Evolutionary conservation across 2,329 filamentous ascomycete genomes (phyloP).

Genomic region (Pezicula radicicola): DNA sequence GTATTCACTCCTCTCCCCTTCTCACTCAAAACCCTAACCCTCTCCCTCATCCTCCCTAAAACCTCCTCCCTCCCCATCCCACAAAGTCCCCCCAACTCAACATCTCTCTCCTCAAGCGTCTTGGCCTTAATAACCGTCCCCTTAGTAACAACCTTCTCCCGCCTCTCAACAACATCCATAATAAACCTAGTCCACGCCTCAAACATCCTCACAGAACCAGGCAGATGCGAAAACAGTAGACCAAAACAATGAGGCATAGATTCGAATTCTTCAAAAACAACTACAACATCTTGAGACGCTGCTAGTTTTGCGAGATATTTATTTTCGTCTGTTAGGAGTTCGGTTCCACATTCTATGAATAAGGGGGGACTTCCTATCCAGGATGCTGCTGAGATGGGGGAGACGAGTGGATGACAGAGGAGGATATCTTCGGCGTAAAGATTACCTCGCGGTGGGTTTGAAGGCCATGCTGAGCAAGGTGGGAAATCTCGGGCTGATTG

Average conservation of each 20-base stretch:
- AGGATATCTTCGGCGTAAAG: conserved; percentile 54
- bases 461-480: conserved; percentile 55
- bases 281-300: conserved; percentile 51
- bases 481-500: conserved; percentile 32
- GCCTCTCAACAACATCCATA: conserved; percentile 29
- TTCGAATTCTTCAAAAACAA: conserved; percentile 71
- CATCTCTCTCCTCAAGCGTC: conserved; percentile 44
- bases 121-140: conserved; percentile 47
- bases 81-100: conserved; percentile 41
- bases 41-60: conserved; percentile 32
- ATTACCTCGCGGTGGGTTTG: conserved; percentile 47
- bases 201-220: conserved; percentile 49
- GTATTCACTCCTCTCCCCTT: conserved; percentile 19
- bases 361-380: conserved; percentile 66
- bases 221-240: conserved; percentile 47
- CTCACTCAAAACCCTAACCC: conserved; percentile 22
- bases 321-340: conserved; percentile 68
- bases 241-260: conserved; percentile 79
- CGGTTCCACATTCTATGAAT: conserved; percentile 68
- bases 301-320: conserved; percentile 57
- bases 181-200: conserved; percentile 56
- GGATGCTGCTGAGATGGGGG: conserved; percentile 51
- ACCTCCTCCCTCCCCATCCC: conserved; percentile 43
- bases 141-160: conserved; percentile 25
- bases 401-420: conserved; percentile 64